Evolutionary conservation across 495 filamentous ascomycete genomes (phyloP), one percentile per base, ranked within the genome.

Genomic region (Penicillium bialowiezense): DNA sequence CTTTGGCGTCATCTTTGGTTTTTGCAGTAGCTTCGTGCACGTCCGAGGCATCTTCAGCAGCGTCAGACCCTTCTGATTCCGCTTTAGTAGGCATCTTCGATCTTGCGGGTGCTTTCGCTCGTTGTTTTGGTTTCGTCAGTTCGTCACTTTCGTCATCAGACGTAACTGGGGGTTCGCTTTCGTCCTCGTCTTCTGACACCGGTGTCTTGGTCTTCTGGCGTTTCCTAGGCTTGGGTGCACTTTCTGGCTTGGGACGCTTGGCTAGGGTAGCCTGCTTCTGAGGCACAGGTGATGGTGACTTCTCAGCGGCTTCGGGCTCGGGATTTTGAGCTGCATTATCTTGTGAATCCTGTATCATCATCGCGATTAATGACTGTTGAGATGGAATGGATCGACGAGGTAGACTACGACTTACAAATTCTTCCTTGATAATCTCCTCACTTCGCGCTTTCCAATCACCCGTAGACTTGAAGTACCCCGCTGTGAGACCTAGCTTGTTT

Each of bases 401-500:
- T 26, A 35, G n/a, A 51, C 39, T 72, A 12, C 20, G 6, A 45
- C 83, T 59, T 75, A 95, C 91, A 44, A 87, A 78, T 64, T 83
- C 80, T 13, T 79, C 73, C 49, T 78, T 75, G 45, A 97, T 89
- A 23, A 95, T 61, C 14, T 75, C 56, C 48, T 95, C 90, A 68
- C 89, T 95, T 55, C 77, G 79, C n/a, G 71, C 62, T 58, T 93
- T 95, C 93, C 92, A 97, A 14, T 76, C 63, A 3, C 55, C 64
- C 34, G 79, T 65, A 19, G 48, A 64, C 55, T 84, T 88, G 59
- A 95, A 83, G 58, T 88, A 96, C 0, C 80, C 87, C 4, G 78
- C 70, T 3, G 78, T 75, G 1, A 98, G 77, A 20, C 68, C 74
- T 6, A 91, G 65, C 35, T 84, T 62, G 54, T 82, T 67, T 58